Conservation (phyloP, 208 protist genomes). For the Trypanosoma melophagium region DNA sequence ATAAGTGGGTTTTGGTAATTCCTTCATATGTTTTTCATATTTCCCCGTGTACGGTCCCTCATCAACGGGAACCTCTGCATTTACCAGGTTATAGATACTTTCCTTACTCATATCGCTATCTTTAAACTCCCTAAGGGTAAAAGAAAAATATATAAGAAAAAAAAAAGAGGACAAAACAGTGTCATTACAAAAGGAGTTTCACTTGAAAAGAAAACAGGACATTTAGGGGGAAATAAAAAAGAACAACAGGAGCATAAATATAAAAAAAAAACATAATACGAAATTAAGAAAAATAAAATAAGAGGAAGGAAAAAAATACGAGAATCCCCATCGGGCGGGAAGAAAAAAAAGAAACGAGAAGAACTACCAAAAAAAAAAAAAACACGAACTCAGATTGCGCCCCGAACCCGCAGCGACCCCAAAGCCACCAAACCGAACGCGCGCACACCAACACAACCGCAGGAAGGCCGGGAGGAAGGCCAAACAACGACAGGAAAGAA, state of each 20-base stretch:
- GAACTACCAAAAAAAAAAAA: neutral
- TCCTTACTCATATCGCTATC: conserved; percentile 11
- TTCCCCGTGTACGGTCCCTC: conserved; percentile 54
- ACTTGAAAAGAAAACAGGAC: neutral
- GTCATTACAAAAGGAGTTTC: neutral
- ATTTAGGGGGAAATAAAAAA: conserved; percentile 7
- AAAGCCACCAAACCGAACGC: neutral
- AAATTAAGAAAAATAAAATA: conserved; percentile 13
- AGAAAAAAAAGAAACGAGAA: neutral
- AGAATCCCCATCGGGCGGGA: neutral
- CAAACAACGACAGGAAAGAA: too few species aligned
- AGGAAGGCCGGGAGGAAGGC: too few species aligned
- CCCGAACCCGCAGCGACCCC: too few species aligned
- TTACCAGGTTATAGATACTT: conserved; percentile 41
- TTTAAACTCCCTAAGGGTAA: neutral
- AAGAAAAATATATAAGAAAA: conserved; percentile 8
- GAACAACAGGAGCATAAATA: neutral
- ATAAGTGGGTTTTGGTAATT: conserved; percentile 70
- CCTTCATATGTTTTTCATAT: conserved; percentile 66
- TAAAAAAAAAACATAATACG: neutral
- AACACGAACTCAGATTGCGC: too few species aligned
- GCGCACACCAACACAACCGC: too few species aligned
- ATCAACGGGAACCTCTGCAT: conserved; percentile 32
- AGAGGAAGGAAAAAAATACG: conserved; percentile 20
- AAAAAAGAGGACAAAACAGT: conserved; percentile 1